These are phyloP conservation scores for Chrysophaeum taylorii DNA, from an alignment of 352 stramenopile species.

Conservation along the genomic window DNA sequence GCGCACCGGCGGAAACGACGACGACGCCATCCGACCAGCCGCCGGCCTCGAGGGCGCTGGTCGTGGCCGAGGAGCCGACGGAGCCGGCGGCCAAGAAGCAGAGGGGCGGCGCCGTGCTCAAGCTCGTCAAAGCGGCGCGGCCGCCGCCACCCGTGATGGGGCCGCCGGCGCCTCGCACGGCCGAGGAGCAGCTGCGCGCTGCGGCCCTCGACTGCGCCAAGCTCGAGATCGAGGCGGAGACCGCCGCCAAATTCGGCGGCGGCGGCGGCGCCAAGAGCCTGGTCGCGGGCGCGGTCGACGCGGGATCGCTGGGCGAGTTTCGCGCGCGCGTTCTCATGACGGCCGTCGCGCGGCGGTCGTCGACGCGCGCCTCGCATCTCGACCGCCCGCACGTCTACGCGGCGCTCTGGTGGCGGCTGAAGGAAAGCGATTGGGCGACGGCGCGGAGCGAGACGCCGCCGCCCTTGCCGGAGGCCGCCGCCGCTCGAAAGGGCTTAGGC, in stretches of 20 bases:
- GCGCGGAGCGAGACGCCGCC: too few species aligned
- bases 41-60: too few species aligned
- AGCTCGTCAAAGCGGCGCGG: conserved; percentile 7
- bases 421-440: too few species aligned
- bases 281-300: not conserved
- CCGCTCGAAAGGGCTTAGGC: not conserved
- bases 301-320: not conserved
- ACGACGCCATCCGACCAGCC: not conserved
- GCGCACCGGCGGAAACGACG: not conserved
- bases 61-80: too few species aligned
- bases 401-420: not conserved
- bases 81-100: too few species aligned
- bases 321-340: not conserved
- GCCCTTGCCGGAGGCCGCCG: not conserved
- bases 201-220: not conserved
- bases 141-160: not conserved
- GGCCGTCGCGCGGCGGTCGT: not conserved
- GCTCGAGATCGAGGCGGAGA: not conserved
- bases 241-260: too few species aligned
- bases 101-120: conserved; percentile 4
- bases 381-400: not conserved
- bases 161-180: conserved; percentile 2
- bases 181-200: not conserved
- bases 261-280: too few species aligned
- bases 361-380: not conserved